Evolutionary conservation across 2,329 filamentous ascomycete species (phyloP).

Genomic region (Capronia coronata): DNA sequence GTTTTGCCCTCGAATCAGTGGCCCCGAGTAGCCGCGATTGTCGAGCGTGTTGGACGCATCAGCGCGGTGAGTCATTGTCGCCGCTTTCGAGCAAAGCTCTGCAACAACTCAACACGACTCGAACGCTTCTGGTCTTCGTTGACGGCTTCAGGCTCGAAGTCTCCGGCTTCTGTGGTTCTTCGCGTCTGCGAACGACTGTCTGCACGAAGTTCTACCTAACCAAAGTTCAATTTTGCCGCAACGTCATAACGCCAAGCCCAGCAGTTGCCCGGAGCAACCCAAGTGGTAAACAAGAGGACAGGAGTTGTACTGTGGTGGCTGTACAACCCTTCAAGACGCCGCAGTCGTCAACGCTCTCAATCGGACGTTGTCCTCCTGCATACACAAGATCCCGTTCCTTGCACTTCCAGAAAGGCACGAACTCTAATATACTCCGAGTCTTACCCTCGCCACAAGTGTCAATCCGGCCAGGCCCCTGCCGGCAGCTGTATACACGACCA

Average conservation of each 20-base stretch:
- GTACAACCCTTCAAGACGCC: no score
- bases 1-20: constrained; percentile 81
- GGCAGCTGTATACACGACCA: no score
- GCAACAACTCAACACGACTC: no score
- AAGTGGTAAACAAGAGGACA: constrained; percentile 5
- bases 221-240: not conserved
- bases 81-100: not conserved
- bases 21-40: constrained; percentile 72
- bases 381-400: not conserved
- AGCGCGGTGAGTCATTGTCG: constrained; percentile 59
- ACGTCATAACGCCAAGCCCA: constrained; percentile 1
- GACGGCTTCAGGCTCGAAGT: no score
- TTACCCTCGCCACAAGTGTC: not conserved
- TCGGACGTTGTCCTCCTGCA: not conserved
- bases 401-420: not conserved
- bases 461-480: not conserved
- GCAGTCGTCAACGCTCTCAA: no score
- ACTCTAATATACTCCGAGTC: not conserved
- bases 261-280: constrained; percentile 10
- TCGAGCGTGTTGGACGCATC: constrained; percentile 75
- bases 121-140: no score
- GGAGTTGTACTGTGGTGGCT: no score
- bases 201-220: not conserved
- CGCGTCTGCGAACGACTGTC: not conserved
- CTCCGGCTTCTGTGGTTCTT: not conserved